phyloP scores from a whole-genome alignment of 2,329 filamentous ascomycete genomes.

The Huntiella bhutanensis region DNA sequence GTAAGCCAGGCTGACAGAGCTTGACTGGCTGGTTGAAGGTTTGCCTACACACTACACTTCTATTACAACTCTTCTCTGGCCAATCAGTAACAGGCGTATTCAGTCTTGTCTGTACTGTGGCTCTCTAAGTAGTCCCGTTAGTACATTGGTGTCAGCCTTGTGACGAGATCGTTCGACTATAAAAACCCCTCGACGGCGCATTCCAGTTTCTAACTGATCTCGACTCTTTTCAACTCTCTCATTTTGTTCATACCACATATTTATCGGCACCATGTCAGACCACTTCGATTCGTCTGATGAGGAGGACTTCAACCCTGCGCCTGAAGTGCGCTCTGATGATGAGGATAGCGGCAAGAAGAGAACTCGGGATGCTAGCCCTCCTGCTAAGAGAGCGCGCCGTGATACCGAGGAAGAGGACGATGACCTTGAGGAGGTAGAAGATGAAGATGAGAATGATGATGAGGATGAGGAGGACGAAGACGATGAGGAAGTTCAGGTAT shows the following conservation, averaged over 20 bases:
- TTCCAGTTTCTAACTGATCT: neutral
- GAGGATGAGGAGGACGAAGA: constrained; percentile 21
- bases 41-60: no score
- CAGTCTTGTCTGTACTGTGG: no score
- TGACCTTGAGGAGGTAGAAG: constrained; percentile 8
- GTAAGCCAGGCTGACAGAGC: no score
- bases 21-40: no score
- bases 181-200: no score
- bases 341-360: constrained; percentile 35
- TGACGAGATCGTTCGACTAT: neutral
- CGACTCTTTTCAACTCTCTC: neutral
- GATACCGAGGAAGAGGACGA: constrained; percentile 8
- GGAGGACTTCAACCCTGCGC: constrained; percentile 77
- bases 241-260: neutral
- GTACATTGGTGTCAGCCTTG: neutral
- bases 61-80: no score
- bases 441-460: constrained; percentile 22
- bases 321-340: constrained; percentile 54
- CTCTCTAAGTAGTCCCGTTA: no score
- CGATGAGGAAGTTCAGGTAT: constrained; percentile 43
- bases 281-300: constrained; percentile 45
- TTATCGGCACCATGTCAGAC: constrained; percentile 7
- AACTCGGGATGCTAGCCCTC: constrained; percentile 12
- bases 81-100: no score
- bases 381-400: constrained; percentile 4